Conservation (phyloP, 306 rosid species). For the Aeschynomene evenia region DNA sequence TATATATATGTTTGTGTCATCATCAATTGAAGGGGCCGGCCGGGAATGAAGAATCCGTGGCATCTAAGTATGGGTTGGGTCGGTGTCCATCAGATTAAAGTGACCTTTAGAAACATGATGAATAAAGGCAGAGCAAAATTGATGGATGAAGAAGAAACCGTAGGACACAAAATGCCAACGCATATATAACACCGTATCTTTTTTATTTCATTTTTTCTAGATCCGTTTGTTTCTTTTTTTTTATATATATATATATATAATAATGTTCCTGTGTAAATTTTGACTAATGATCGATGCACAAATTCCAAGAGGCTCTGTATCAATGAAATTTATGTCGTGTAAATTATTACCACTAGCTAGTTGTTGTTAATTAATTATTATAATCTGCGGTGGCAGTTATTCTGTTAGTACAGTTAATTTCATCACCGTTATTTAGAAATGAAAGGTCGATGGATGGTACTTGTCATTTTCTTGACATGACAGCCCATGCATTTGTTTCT, state of each 20-base stretch:
- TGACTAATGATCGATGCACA: conserved; percentile 42
- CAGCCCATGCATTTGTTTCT: conserved; percentile 36
- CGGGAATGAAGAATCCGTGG: conserved; percentile 18
- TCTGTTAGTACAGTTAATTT: conserved; percentile 66
- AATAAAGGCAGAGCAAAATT: conserved; percentile 56
- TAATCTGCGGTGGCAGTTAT: conserved; percentile 50
- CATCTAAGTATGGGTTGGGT: neutral
- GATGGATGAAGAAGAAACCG: conserved; percentile 50
- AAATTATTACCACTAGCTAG: neutral
- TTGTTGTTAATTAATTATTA: conserved; percentile 24
- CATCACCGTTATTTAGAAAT: conserved; percentile 44
- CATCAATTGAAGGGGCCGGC: neutral
- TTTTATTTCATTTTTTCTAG: conserved; percentile 44
- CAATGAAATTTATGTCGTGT: conserved; percentile 32
- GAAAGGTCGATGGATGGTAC: conserved; percentile 42
- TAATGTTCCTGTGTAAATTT: conserved; percentile 43
- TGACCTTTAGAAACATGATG: conserved; percentile 40
- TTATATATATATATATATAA: too few species aligned
- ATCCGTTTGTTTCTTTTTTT: conserved; percentile 58
- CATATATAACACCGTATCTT: conserved; percentile 66
- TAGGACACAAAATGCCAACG: conserved; percentile 57
- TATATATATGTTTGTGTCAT: neutral
- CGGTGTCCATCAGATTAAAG: conserved; percentile 49
- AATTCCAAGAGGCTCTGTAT: conserved; percentile 50
- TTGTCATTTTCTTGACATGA: conserved; percentile 40